phyloP scores from a whole-genome alignment of 768 basidiomycete species.

The Rhizopogon roseolus region DNA sequence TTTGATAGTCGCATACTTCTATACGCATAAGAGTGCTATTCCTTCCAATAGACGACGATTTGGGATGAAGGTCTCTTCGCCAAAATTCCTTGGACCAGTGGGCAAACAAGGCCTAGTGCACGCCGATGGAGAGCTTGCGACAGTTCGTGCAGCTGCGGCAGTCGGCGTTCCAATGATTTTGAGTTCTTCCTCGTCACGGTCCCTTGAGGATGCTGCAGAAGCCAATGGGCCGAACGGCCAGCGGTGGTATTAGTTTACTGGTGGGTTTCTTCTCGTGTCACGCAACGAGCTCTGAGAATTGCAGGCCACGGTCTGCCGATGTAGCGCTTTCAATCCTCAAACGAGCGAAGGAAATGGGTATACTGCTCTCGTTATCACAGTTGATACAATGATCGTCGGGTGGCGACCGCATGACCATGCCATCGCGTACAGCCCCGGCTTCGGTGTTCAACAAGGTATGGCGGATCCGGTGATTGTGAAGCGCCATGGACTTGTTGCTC shows the following conservation, averaged over 20 bases:
- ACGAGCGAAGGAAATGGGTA: conserved; percentile 40
- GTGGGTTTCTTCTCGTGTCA: conserved; percentile 11
- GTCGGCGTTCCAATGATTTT: conserved; percentile 38
- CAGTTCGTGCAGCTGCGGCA: conserved; percentile 38
- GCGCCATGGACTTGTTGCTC: conserved; percentile 22
- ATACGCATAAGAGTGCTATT: conserved; percentile 60
- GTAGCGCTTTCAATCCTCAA: conserved; percentile 36
- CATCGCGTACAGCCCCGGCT: conserved; percentile 33
- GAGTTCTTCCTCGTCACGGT: conserved; percentile 31
- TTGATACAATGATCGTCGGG: conserved; percentile 39
- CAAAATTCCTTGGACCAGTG: conserved; percentile 51
- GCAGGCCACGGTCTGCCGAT: conserved; percentile 34
- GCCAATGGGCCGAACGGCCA: conserved; percentile 36
- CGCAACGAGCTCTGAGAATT: neutral
- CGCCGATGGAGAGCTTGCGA: conserved; percentile 37
- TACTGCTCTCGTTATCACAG: conserved; percentile 39
- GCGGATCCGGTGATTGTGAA: conserved; percentile 47
- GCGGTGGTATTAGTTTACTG: conserved; percentile 50
- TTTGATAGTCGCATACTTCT: conserved; percentile 55
- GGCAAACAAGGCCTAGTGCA: conserved; percentile 51
- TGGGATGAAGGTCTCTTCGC: conserved; percentile 35
- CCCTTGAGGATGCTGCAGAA: conserved; percentile 45
- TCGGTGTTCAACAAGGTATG: conserved; percentile 35
- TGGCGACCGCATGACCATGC: conserved; percentile 42
- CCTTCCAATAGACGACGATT: conserved; percentile 50